Evolutionary conservation across 371 early-diverging fungal genomes (phyloP).

Genomic region (Mucor mucedo): DNA sequence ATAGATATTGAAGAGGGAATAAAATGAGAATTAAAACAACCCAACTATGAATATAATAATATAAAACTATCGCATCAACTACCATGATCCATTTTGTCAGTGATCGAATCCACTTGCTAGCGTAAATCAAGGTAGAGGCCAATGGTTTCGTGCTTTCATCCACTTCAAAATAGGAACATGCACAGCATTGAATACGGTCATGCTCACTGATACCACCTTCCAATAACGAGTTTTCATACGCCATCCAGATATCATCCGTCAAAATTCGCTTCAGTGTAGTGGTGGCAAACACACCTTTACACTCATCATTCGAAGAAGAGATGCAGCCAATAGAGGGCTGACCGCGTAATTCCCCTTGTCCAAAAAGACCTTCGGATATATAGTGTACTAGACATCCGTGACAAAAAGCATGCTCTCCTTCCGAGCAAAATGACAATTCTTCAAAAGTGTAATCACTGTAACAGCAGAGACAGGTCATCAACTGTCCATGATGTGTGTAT

Average conservation of each 20-base stretch:
- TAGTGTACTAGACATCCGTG: constrained; percentile 48
- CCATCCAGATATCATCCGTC: constrained; percentile 37
- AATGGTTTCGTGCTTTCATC: constrained; percentile 44
- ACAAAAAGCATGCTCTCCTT: constrained; percentile 62
- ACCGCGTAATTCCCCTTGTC: constrained; percentile 60
- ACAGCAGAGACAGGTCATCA: constrained; percentile 64
- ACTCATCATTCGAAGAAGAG: constrained; percentile 33
- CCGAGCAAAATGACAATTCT: constrained; percentile 51
- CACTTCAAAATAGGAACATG: constrained; percentile 57
- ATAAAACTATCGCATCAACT: constrained; percentile 22
- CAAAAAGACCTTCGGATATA: constrained; percentile 61
- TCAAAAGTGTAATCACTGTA: constrained; percentile 61
- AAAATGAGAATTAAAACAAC: constrained; percentile 10
- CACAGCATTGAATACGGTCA: constrained; percentile 49
- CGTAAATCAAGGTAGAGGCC: not conserved
- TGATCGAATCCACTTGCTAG: constrained; percentile 1
- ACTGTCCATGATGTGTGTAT: constrained; percentile 41
- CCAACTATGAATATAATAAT: not conserved
- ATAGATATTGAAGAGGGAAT: not conserved
- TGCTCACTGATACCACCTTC: constrained; percentile 34
- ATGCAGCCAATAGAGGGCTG: constrained; percentile 46
- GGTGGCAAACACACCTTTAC: constrained; percentile 40
- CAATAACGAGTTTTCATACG: constrained; percentile 47
- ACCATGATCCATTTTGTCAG: constrained; percentile 37
- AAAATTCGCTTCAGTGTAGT: constrained; percentile 36